Conservation (phyloP, 176 grass and related monocot genomes). For the Alopecurus myosuroides region DNA sequence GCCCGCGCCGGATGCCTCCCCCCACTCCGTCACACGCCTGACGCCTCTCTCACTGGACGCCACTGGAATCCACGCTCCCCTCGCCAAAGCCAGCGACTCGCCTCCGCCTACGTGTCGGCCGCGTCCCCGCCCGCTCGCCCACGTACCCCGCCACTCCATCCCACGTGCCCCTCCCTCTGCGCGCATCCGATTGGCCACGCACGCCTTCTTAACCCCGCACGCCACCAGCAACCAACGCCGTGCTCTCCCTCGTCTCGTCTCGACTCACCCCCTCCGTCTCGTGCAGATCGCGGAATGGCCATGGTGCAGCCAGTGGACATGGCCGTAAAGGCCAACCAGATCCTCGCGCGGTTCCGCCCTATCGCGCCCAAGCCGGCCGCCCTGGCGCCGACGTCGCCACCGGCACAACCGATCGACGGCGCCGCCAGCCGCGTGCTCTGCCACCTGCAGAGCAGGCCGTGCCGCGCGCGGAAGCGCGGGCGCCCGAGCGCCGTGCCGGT, state of each 20-base stretch:
- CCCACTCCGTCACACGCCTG: neutral
- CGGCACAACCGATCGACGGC: constrained; percentile 9
- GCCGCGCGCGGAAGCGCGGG: constrained; percentile 63
- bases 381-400: neutral
- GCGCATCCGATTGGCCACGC: constrained; percentile 61
- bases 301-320: constrained; percentile 67
- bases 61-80: constrained; percentile 6
- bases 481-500: constrained; percentile 26
- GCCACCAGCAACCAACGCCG: constrained; percentile 5
- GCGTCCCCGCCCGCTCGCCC: constrained; percentile 54
- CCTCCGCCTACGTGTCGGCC: constrained; percentile 64
- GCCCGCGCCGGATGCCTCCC: neutral
- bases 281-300: constrained; percentile 32
- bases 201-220: constrained; percentile 44
- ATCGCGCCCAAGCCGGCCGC: constrained; percentile 82
- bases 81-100: constrained; percentile 21
- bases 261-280: neutral
- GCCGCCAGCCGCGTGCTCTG: constrained; percentile 34
- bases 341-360: constrained; percentile 84
- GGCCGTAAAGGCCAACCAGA: constrained; percentile 91
- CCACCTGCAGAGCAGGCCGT: constrained; percentile 59
- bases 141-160: constrained; percentile 59
- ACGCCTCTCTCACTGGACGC: neutral
- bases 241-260: neutral
- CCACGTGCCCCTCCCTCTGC: constrained; percentile 83